Evolutionary conservation across 2,329 filamentous ascomycete species (phyloP).

Genomic region (Canariomyces notabilis): DNA sequence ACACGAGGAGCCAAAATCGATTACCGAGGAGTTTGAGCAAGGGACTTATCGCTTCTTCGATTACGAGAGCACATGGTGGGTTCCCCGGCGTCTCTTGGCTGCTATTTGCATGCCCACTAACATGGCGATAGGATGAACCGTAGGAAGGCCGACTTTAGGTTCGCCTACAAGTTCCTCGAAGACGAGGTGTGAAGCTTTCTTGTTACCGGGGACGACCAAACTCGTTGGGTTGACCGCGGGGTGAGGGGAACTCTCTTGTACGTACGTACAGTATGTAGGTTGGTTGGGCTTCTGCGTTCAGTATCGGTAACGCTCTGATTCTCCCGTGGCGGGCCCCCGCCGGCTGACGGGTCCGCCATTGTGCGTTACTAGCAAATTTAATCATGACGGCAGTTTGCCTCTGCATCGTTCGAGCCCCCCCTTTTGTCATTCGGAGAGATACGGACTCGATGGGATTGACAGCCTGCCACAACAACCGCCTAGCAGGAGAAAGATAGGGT

Average conservation of each 20-base stretch:
- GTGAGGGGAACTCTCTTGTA: not conserved
- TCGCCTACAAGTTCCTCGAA: slow-evolving; percentile 95
- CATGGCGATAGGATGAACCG: slow-evolving; percentile 82
- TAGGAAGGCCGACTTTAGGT: slow-evolving; percentile 95
- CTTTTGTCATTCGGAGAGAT: too few relatives aligned
- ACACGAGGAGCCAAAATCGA: slow-evolving; percentile 96
- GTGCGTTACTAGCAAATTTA: slow-evolving; percentile 3
- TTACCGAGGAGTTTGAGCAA: slow-evolving; percentile 98
- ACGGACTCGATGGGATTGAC: too few relatives aligned
- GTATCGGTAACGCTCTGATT: not conserved
- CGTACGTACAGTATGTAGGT: not conserved
- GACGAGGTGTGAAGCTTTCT: slow-evolving; percentile 66
- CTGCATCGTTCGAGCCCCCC: too few relatives aligned
- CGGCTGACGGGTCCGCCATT: not conserved
- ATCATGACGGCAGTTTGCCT: not conserved
- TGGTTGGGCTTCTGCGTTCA: not conserved
- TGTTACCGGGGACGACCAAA: not conserved
- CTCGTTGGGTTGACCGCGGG: not conserved
- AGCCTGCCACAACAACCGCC: too few relatives aligned
- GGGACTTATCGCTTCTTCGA: slow-evolving; percentile 99
- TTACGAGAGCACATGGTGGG: slow-evolving; percentile 97
- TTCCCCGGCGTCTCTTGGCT: slow-evolving; percentile 17
- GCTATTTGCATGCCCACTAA: slow-evolving; percentile 15
- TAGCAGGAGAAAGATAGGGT: too few relatives aligned
- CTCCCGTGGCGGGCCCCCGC: too few relatives aligned